Conservation (phyloP, 179 eudicot genomes). For the Gypsophila paniculata region DNA sequence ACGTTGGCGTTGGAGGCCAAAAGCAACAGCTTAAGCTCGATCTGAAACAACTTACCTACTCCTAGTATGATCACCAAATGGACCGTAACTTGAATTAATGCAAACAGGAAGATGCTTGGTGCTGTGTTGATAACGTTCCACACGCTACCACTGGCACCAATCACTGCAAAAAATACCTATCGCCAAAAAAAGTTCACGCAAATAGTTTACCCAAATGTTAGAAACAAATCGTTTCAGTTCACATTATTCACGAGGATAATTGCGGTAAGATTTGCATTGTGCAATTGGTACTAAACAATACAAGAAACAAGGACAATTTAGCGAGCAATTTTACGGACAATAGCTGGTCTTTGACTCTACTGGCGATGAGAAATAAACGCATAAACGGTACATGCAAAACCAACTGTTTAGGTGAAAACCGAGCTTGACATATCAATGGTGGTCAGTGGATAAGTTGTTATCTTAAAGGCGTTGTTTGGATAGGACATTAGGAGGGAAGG, state of each 20-base stretch:
- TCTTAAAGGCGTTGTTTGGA: not conserved
- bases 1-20: conserved; percentile 75
- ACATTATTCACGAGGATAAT: not conserved
- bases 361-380: not conserved
- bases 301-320: not conserved
- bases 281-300: too few species aligned
- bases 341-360: not conserved
- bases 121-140: conserved; percentile 67
- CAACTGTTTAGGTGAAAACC: not conserved
- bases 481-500: not conserved
- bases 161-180: conserved; percentile 73
- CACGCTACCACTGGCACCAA: conserved; percentile 73
- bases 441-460: not conserved
- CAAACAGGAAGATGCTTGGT: conserved; percentile 69
- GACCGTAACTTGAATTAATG: conserved; percentile 60
- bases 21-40: conserved; percentile 54
- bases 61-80: conserved; percentile 61
- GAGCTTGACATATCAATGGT: not conserved
- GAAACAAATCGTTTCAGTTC: not conserved
- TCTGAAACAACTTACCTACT: conserved; percentile 45
- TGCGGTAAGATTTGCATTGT: too few species aligned
- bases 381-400: not conserved
- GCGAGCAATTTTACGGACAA: not conserved
- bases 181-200: not conserved
- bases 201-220: not conserved